Evolutionary conservation across 495 filamentous ascomycete species (phyloP), one percentile per base, ranked within the genome.

Genomic region (Entonaema liquescens): DNA sequence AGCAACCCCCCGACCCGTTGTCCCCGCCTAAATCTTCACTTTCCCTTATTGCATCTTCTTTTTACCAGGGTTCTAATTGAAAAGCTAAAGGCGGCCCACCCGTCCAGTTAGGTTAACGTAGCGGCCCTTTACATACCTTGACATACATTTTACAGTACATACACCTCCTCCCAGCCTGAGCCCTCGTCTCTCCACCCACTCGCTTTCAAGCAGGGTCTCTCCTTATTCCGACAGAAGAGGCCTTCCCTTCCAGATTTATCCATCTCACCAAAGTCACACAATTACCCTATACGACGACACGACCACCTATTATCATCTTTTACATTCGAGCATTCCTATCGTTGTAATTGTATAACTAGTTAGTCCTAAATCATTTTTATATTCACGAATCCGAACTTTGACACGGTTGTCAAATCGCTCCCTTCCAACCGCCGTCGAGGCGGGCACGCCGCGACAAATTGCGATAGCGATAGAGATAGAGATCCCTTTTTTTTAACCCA

Each of bases 191-290:
- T 73, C 70, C 70, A 73, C 70, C 65, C 62, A 66, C 70, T 73
- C 70, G 65, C 70, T 69, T 73, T 68, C 70, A 73, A 68, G 70
- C 70, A 73, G 65, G 65, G 65, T 73, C 70, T 73, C 70, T 73
- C 70, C 70, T 73, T 65, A 73, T 58, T 62, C 65, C 21, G 65
- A 73, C 70, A 67, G 56, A 54, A 65, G 50, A 66, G 58, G 23
- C 29, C 62, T 65, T 47, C 59, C 52, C 49, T 59, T 40, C 47
- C 44, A 68, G 62, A 62, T 55, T 62, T 59, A 60, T 54, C 53
- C 49, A 59, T 57, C 52, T 59, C 61, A 47, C 61, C 49, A 29
- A 65, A 57, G 38, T 68, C 55, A 58, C 55, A 59, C 50, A 61
- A 60, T 56, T 62, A 21, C 57, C 60, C 55, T 49, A 53, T 60